Conservation (phyloP, 179 eudicot genomes). For the Spergularia azorica region DNA sequence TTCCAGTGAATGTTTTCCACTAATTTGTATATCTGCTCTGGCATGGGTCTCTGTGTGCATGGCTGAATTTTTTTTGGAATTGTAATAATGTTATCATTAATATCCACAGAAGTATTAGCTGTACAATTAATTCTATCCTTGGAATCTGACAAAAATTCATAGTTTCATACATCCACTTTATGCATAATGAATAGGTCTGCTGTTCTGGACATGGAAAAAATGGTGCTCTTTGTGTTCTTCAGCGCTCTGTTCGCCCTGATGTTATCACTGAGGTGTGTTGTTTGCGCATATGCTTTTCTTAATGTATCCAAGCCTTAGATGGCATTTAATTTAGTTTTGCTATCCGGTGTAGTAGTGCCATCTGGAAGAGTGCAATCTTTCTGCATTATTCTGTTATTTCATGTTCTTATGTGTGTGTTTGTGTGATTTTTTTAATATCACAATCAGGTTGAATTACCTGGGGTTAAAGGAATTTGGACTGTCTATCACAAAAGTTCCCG, state of each 20-base stretch:
- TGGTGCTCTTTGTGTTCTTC: slow-evolving; percentile 92
- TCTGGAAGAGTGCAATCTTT: background rate
- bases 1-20: background rate
- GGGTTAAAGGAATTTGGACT: slow-evolving; percentile 97
- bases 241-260: slow-evolving; percentile 90
- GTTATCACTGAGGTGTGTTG: slow-evolving; percentile 77
- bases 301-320: background rate
- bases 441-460: slow-evolving; percentile 76
- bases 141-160: too few relatives aligned
- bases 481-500: slow-evolving; percentile 96
- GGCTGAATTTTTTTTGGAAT: background rate
- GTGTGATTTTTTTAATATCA: background rate
- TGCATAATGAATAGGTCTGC: slow-evolving; percentile 58
- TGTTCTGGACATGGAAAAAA: slow-evolving; percentile 99
- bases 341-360: background rate
- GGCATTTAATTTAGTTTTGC: background rate
- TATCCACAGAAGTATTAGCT: background rate
- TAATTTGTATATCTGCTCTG: background rate
- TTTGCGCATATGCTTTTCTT: background rate
- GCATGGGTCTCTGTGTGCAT: background rate
- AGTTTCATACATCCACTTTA: background rate
- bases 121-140: background rate
- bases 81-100: background rate
- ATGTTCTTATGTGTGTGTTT: background rate
- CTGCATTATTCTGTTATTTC: slow-evolving; percentile 9